Conservation (phyloP, 140 eudicot species). For the Cichorium intybus region DNA sequence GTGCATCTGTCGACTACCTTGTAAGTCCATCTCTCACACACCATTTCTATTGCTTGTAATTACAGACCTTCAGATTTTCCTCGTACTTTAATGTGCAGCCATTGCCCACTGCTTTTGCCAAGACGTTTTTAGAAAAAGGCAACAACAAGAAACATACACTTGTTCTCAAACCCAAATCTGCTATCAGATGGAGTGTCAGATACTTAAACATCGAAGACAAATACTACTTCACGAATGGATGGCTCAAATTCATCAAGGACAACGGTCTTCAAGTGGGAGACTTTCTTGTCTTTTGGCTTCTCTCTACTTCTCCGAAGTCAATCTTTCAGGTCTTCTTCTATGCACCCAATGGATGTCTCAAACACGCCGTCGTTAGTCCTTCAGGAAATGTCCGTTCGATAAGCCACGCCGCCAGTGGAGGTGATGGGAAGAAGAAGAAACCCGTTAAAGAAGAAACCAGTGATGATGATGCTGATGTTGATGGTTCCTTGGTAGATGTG, state of each 20-base stretch:
- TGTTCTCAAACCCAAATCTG: constrained; percentile 1
- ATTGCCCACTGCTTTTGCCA: constrained; percentile 14
- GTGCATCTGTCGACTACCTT: not conserved
- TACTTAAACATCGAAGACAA: constrained; percentile 1
- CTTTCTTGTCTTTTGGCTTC: constrained; percentile 21
- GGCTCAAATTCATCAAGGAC: constrained; percentile 20
- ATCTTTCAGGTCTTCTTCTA: constrained; percentile 10
- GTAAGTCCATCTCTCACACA: constrained; percentile 8
- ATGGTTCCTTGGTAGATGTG: no score
- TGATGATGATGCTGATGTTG: not conserved
- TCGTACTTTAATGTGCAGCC: constrained; percentile 29
- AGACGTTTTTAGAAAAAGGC: not conserved
- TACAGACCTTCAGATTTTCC: not conserved
- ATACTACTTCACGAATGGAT: constrained; percentile 19
- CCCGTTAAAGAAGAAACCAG: not conserved
- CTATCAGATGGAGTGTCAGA: constrained; percentile 9
- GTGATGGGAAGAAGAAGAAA: not conserved
- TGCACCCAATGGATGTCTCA: constrained; percentile 18
- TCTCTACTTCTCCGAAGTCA: not conserved
- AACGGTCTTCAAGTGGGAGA: constrained; percentile 3
- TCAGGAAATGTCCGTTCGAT: not conserved
- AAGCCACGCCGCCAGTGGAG: not conserved
- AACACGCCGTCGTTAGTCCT: not conserved
- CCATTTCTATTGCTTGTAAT: not conserved
- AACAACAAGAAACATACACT: constrained; percentile 9